Evolutionary conservation across 352 stramenopile species (phyloP).

Genomic region (Pythium folliculosum): DNA sequence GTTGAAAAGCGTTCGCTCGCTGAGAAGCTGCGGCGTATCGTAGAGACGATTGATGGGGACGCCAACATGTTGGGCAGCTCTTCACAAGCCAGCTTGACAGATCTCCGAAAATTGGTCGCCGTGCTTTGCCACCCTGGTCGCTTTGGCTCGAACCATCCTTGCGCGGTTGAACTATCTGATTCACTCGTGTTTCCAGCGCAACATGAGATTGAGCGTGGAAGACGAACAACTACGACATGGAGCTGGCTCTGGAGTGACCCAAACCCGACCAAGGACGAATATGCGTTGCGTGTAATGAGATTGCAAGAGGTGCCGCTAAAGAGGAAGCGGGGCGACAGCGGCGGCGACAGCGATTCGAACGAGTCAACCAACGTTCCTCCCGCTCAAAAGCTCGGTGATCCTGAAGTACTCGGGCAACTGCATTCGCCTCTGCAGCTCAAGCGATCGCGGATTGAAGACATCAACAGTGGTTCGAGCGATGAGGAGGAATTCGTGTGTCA

Average conservation of each 20-base stretch:
- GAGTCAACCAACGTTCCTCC: neutral
- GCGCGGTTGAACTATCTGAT: neutral
- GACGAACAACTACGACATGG: too few relatives aligned
- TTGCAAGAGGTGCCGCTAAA: slow-evolving; percentile 11
- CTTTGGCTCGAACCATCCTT: neutral
- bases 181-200: slow-evolving; percentile 1
- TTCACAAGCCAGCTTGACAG: neutral
- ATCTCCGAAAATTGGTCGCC: neutral
- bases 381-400: neutral
- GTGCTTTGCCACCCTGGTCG: neutral
- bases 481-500: slow-evolving; percentile 15
- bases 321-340: neutral
- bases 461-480: slow-evolving; percentile 2
- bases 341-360: neutral
- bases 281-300: slow-evolving; percentile 8
- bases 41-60: neutral
- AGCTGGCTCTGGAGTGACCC: slow-evolving; percentile 4
- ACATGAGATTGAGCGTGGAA: neutral
- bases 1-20: slow-evolving; percentile 3
- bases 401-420: neutral
- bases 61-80: neutral
- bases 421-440: slow-evolving; percentile 1
- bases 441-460: neutral
- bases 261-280: neutral
- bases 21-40: slow-evolving; percentile 6